These are phyloP conservation scores for Viola pubescens DNA, from an alignment of 441 rosid genomes.

Conservation along the genomic window DNA sequence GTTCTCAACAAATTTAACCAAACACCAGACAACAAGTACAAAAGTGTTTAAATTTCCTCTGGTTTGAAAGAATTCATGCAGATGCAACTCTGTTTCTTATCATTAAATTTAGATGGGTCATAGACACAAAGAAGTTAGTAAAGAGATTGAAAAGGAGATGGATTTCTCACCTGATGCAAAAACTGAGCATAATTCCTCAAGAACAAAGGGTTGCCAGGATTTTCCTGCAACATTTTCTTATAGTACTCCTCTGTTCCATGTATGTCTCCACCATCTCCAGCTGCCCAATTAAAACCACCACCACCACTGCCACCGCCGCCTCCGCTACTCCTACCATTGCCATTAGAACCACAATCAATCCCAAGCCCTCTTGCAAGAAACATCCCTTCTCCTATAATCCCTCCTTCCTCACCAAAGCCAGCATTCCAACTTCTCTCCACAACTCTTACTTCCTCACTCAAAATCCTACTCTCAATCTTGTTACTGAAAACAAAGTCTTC, in stretches of 20 bases:
- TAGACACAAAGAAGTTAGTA: not conserved
- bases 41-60: not conserved
- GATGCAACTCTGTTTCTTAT: not conserved
- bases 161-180: slow-evolving; percentile 36
- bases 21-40: not conserved
- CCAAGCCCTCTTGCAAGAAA: slow-evolving; percentile 41
- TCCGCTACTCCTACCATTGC: slow-evolving; percentile 10
- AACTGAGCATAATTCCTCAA: slow-evolving; percentile 57
- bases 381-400: slow-evolving; percentile 22
- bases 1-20: not conserved
- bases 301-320: slow-evolving; percentile 15
- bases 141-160: not conserved
- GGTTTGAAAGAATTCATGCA: not conserved
- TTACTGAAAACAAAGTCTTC: slow-evolving; percentile 2
- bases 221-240: slow-evolving; percentile 44
- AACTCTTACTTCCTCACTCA: slow-evolving; percentile 12
- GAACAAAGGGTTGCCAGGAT: slow-evolving; percentile 48
- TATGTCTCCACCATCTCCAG: slow-evolving; percentile 33
- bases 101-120: not conserved
- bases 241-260: slow-evolving; percentile 37
- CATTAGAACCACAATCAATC: slow-evolving; percentile 13
- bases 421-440: slow-evolving; percentile 10
- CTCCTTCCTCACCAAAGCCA: slow-evolving; percentile 16
- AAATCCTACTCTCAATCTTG: slow-evolving; percentile 7
- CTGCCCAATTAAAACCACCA: slow-evolving; percentile 17